phyloP scores from a whole-genome alignment of 192 early-diverging fungal genomes.

The Gigaspora rosea region DNA sequence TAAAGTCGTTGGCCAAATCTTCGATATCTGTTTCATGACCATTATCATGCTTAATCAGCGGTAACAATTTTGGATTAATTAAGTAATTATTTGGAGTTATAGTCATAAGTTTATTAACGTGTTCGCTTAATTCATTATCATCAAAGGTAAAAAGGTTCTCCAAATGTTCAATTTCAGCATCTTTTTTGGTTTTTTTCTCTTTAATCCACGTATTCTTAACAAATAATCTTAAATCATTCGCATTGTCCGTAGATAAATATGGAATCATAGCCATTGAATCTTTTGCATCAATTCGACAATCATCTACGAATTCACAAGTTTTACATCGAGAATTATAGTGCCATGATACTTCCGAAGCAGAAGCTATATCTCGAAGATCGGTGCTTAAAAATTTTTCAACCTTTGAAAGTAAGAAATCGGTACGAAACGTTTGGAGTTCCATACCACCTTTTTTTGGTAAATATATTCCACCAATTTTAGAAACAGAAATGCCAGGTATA shows the following conservation, averaged over 20 bases:
- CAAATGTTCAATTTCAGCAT: not conserved
- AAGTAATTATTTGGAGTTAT: too few relatives aligned
- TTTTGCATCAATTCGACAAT: constrained; percentile 31
- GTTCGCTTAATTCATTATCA: too few relatives aligned
- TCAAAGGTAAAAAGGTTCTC: not conserved
- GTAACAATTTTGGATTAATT: too few relatives aligned
- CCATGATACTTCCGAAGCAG: constrained; percentile 20
- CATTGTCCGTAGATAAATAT: constrained; percentile 32
- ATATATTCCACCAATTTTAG: constrained; percentile 32
- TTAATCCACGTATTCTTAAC: not conserved
- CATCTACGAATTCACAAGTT: constrained; percentile 34
- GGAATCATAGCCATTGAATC: constrained; percentile 33
- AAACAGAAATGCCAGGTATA: constrained; percentile 27
- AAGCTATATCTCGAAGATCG: constrained; percentile 26
- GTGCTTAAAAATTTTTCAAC: constrained; percentile 33
- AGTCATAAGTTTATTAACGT: too few relatives aligned
- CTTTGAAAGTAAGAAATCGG: constrained; percentile 35
- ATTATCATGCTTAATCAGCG: too few relatives aligned
- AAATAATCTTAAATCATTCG: constrained; percentile 18
- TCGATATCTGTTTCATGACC: not conserved
- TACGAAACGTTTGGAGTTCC: constrained; percentile 34
- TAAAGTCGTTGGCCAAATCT: constrained; percentile 6
- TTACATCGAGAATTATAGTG: constrained; percentile 33
- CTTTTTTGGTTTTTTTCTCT: too few relatives aligned
- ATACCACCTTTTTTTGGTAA: constrained; percentile 4